Evolutionary conservation across 2,329 filamentous ascomycete genomes (phyloP), one percentile per base, ranked within the genome.

Genomic region (Phialophora expanda): DNA sequence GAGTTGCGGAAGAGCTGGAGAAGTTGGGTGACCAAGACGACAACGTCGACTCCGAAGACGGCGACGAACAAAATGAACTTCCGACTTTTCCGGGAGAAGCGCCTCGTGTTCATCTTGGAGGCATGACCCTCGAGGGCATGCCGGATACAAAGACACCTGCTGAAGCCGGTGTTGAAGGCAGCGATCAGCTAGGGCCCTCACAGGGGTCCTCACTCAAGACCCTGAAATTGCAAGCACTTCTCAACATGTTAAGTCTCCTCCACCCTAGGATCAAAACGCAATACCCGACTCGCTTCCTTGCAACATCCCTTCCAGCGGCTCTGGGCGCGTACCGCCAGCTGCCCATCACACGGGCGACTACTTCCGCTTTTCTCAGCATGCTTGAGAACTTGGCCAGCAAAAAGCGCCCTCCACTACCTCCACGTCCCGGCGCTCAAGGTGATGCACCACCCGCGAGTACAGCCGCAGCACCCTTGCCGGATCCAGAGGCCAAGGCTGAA

Each of bases 221-320:
- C 12, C 73, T 81, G 58, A 81, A 84, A 66, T 84, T 85, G 69
- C 78, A 80, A 56, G 76, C 80, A 11, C 74, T 86, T 1, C 75
- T 81, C 17, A 75, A 76, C 1, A 84, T 89, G 81, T 78, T 89
- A 1, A 79, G 84, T 0, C 81, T 84, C 11, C 77, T 89, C 17
- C 87, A 89, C 73, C 80, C 80, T 4, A 81, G 87, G 22, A 86
- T 89, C 73, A 86, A 86, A 75, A 88, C 87, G 3, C 87, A 87
- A 73, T 85, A 83, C 53, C 87, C 87, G 0, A 89, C 86, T 70
- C 83, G 86, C 1, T 89, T 89, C 71, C 78, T 89, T 14, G 86
- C 86, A 8, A 88, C 86, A 0, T 87, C 86, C 24, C 78, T 89
- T 5, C 86, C 89, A 67, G 86, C 87, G 9, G 83, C 86, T 0